Percentiles rank a stretch among this genome's conserved stretches.
Conservation (phyloP, 2,329 filamentous ascomycete genomes). For the Curvularia sp. region DNA sequence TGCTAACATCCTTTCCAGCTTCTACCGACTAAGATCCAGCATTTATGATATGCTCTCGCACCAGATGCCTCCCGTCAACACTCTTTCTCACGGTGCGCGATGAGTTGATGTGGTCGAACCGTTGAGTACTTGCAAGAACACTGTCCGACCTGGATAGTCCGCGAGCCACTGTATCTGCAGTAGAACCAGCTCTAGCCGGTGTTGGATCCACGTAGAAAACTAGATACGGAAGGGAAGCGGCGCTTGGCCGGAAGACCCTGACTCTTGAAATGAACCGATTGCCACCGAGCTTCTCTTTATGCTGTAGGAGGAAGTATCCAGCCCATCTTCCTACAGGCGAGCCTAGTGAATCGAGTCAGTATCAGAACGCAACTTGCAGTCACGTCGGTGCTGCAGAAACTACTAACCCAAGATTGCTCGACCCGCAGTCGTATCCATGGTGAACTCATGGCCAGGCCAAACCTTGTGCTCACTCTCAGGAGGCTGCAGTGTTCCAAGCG, state of each 20-base stretch:
- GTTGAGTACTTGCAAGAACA: not conserved
- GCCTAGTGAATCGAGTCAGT: conserved; percentile 5
- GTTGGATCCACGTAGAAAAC: conserved; percentile 19
- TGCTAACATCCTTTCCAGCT: not conserved
- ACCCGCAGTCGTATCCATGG: conserved; percentile 6
- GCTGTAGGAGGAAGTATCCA: conserved; percentile 22
- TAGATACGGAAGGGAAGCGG: conserved; percentile 12
- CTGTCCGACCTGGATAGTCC: not conserved
- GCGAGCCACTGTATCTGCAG: not conserved
- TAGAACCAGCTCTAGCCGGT: not conserved
- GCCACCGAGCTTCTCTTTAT: conserved; percentile 18
- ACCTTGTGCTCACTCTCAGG: conserved; percentile 15
- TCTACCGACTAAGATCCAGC: not conserved
- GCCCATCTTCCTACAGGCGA: conserved; percentile 20
- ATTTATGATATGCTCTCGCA: conserved; percentile 11
- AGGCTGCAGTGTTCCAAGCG: conserved; percentile 6
- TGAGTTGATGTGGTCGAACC: not conserved
- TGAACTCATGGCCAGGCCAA: conserved; percentile 21
- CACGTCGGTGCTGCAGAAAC: not conserved
- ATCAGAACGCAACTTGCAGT: not conserved
- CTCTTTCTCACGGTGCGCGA: not conserved
- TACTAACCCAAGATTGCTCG: conserved; percentile 17
- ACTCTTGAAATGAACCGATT: conserved; percentile 22
- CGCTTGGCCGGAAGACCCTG: conserved; percentile 7
- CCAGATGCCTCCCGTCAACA: not conserved